Base-by-base conservation (phyloP, 345 rosid genomes). In the Hibiscus syriacus region DNA sequence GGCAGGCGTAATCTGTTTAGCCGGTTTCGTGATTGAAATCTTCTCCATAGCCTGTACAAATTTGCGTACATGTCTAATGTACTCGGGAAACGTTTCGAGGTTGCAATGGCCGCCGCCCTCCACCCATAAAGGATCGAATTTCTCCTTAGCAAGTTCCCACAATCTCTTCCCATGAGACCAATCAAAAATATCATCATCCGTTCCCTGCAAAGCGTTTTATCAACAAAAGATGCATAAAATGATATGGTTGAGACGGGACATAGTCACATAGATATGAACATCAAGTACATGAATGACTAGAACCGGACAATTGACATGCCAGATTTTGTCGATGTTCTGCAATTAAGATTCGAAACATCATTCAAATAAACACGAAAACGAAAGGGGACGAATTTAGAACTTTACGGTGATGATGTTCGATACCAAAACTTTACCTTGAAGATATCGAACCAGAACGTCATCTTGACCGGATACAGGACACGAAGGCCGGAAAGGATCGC, bases 91-190 rank as follows among this genome's bases (percentile, higher is more conserved):
- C 3, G 92, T 87, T 85, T 94, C 99, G 0, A 94, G 91, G 81
- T 90, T 91, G 82, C 99, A 91, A 69, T 94, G 99, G 27, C 97
- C 96, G 6, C 97, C n/a, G n/a, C n/a, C n/a, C n/a, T n/a, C n/a
- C n/a, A n/a, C n/a, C n/a, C n/a, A n/a, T n/a, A n/a, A n/a, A 1
- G 99, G 99, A 11, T 90, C 97, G 23, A 86, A 91, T 70, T 90
- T 90, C 69, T 93, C 96, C 73, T 86, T 93, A 0, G 97, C 70
- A 19, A 93, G 86, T 68, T 93, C 99, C 99, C 99, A 93, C 34
- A 93, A 74, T 19, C 94, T 78, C 74, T 87, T 90, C 70, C 99
- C 99, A 1, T 91, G 99, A 0, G 96, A 89, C 72, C 78, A 85
- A 80, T 89, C 92, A 6, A 91, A 97, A 55, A 91, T 84, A 55